These are phyloP conservation scores for Epichloe elymi DNA, from an alignment of 2,329 filamentous ascomycete species.

Conservation along the genomic window DNA sequence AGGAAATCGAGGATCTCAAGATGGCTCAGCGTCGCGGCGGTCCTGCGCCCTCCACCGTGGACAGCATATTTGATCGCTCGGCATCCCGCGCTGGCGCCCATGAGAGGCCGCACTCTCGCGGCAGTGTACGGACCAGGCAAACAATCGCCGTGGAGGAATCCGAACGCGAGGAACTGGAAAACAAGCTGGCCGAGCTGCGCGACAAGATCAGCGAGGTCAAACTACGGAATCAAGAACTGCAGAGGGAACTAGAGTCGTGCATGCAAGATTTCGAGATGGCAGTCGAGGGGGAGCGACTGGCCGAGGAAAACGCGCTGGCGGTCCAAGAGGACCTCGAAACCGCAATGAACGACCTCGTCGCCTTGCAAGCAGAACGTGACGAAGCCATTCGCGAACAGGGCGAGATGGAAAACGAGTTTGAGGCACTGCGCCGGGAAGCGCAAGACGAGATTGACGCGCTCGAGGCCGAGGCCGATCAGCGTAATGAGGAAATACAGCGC, in stretches of 20 bases:
- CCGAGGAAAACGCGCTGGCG: slow-evolving; percentile 43
- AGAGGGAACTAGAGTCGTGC: slow-evolving; percentile 67
- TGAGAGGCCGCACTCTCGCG: slow-evolving; percentile 60
- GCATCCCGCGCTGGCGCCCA: slow-evolving; percentile 65
- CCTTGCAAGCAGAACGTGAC: slow-evolving; percentile 71
- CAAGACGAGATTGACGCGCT: slow-evolving; percentile 54
- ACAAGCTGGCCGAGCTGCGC: slow-evolving; percentile 66
- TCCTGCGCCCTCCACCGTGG: slow-evolving; percentile 50
- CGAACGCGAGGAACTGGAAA: slow-evolving; percentile 78
- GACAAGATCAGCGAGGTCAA: slow-evolving; percentile 80
- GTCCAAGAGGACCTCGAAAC: slow-evolving; percentile 73
- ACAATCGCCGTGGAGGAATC: slow-evolving; percentile 52
- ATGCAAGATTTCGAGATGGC: slow-evolving; percentile 68
- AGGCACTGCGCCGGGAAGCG: slow-evolving; percentile 46
- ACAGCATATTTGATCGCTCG: slow-evolving; percentile 89
- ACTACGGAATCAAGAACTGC: slow-evolving; percentile 78
- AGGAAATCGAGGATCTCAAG: slow-evolving; percentile 95
- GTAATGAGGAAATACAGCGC: slow-evolving; percentile 55
- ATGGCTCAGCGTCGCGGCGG: slow-evolving; percentile 66
- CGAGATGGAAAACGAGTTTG: slow-evolving; percentile 47
- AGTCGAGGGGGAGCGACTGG: slow-evolving; percentile 47
- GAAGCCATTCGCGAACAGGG: slow-evolving; percentile 59
- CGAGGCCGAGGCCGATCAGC: slow-evolving; percentile 60
- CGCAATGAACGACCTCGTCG: slow-evolving; percentile 66
- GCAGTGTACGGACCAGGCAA: slow-evolving; percentile 54